phyloP scores from a whole-genome alignment of 2,329 filamentous ascomycete species.

The Sporothrix phasma region DNA sequence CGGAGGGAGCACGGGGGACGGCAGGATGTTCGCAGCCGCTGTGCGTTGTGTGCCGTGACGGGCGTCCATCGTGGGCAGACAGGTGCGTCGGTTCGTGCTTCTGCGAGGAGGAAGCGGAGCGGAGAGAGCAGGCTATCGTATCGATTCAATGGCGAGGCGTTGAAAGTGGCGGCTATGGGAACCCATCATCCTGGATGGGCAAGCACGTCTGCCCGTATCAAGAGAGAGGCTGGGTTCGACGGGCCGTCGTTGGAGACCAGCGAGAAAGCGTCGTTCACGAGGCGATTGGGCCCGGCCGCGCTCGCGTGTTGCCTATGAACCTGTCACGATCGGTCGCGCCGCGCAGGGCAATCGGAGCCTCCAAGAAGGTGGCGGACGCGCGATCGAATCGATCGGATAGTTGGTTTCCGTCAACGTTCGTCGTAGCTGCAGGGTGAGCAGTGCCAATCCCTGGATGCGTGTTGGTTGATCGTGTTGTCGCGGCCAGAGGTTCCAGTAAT shows the following conservation, averaged over 20 bases:
- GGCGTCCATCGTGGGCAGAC: neutral
- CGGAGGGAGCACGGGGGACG: neutral
- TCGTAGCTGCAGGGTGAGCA: neutral
- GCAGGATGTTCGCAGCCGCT: neutral
- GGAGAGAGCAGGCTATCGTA: neutral
- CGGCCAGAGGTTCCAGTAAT: neutral
- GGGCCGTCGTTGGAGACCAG: neutral
- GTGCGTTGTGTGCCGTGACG: neutral
- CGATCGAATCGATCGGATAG: neutral
- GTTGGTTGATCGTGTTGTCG: neutral
- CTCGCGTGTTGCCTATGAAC: neutral
- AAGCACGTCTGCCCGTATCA: slow-evolving; percentile 2
- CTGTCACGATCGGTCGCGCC: slow-evolving; percentile 1
- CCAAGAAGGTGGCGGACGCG: neutral
- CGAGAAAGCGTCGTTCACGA: neutral
- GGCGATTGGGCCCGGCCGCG: neutral
- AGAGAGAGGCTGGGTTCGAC: neutral
- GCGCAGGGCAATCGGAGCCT: neutral
- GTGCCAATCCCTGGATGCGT: neutral
- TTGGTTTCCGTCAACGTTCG: neutral
- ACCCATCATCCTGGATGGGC: slow-evolving; percentile 10
- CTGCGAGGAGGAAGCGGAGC: neutral
- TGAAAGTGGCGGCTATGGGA: slow-evolving; percentile 7
- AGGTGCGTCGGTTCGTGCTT: neutral
- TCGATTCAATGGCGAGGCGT: neutral